Evolutionary conservation across 2,329 filamentous ascomycete genomes (phyloP).

Genomic region (Aspergillus tubingensis): DNA sequence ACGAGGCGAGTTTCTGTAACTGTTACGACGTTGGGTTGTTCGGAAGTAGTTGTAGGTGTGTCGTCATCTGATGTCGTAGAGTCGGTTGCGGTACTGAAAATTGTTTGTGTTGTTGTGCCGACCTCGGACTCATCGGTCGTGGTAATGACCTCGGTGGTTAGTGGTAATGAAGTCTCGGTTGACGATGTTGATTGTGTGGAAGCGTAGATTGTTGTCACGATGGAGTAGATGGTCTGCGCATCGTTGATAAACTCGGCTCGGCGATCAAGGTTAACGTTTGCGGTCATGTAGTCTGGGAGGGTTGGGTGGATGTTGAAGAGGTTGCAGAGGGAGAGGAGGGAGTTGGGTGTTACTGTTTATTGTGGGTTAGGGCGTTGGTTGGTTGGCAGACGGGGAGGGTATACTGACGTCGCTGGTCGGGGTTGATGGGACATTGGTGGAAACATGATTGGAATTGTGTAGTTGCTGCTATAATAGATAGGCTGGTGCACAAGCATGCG

Average conservation of each 20-base stretch:
- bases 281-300: background rate
- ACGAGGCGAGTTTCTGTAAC: background rate
- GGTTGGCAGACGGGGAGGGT: no score
- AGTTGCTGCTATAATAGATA: no score
- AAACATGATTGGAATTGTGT: no score
- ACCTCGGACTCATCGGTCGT: rapidly evolving
- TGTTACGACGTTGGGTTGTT: background rate
- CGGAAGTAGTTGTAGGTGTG: background rate
- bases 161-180: background rate
- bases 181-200: background rate
- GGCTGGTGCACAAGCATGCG: rapidly evolving
- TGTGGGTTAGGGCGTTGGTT: no score
- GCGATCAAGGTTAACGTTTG: background rate
- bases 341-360: background rate
- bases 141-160: background rate
- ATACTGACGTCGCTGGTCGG: no score
- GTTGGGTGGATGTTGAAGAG: background rate
- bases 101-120: no score
- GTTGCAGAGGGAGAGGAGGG: background rate
- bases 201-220: background rate
- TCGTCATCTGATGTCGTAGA: background rate
- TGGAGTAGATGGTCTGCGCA: background rate
- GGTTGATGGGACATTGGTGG: no score
- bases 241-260: background rate
- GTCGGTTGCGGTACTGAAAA: no score